These are phyloP conservation scores for Pestalotiopsis fici DNA, from an alignment of 2,329 filamentous ascomycete species.

Conservation along the genomic window DNA sequence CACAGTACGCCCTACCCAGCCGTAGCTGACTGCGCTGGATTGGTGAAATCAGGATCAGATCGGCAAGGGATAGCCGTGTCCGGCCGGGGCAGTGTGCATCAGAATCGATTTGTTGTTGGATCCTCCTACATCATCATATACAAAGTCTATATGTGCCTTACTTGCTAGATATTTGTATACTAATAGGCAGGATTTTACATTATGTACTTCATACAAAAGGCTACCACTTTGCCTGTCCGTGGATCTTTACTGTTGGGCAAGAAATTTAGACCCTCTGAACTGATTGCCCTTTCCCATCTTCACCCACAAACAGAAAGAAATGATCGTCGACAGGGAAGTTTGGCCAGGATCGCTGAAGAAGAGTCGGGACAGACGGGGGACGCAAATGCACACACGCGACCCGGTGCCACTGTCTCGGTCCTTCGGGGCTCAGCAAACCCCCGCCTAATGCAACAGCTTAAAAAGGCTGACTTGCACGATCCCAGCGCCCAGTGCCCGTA, in stretches of 20 bases:
- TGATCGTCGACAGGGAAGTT: constrained; percentile 6
- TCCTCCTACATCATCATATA: not conserved
- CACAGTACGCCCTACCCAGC: not conserved
- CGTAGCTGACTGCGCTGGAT: not conserved
- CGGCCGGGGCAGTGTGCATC: not conserved
- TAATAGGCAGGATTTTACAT: too few relatives aligned
- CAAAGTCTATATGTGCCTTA: not conserved
- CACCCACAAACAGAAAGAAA: not conserved
- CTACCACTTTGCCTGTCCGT: too few relatives aligned
- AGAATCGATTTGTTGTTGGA: not conserved
- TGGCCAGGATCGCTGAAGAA: not conserved
- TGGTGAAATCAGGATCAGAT: not conserved
- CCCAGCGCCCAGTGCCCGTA: not conserved
- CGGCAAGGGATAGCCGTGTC: not conserved
- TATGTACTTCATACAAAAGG: too few relatives aligned
- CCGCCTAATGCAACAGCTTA: not conserved
- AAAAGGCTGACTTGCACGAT: not conserved
- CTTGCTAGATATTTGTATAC: not conserved
- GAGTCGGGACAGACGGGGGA: not conserved
- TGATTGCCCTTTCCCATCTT: not conserved
- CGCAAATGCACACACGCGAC: not conserved
- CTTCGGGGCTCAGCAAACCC: not conserved
- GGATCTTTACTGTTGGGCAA: too few relatives aligned
- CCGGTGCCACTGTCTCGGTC: constrained; percentile 3
- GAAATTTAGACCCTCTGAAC: not conserved